Conservation (phyloP, 768 basidiomycete genomes). For the Suillus luteus region DNA sequence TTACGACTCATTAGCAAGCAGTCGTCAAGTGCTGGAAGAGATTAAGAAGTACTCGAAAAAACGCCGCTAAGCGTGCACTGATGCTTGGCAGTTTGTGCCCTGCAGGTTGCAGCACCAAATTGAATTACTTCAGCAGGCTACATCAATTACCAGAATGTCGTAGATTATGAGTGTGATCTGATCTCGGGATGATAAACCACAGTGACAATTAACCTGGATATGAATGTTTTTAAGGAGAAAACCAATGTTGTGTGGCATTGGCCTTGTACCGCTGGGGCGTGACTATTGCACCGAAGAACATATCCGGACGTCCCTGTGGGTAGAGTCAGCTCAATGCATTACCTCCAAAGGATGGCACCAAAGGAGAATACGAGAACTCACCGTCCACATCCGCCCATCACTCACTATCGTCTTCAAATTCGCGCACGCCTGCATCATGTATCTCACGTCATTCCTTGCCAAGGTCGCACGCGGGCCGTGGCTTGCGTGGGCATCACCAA, state of each 20-base stretch:
- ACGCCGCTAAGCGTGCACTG: neutral
- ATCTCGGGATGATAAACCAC: neutral
- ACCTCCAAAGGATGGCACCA: slow-evolving; percentile 2
- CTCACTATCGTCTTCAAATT: slow-evolving; percentile 49
- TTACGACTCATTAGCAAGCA: neutral
- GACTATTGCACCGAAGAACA: neutral
- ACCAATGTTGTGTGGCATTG: slow-evolving; percentile 5
- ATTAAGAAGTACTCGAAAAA: neutral
- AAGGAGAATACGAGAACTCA: slow-evolving; percentile 33
- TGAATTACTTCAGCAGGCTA: neutral
- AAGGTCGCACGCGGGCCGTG: slow-evolving; percentile 44
- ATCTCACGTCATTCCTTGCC: slow-evolving; percentile 37
- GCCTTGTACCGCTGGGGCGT: slow-evolving; percentile 1
- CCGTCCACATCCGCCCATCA: slow-evolving; percentile 56
- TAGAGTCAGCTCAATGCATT: neutral
- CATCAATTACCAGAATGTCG: neutral
- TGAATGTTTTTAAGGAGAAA: neutral
- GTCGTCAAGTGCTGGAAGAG: neutral
- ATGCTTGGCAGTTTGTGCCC: neutral
- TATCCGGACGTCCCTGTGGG: neutral
- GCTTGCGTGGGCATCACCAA: slow-evolving; percentile 41
- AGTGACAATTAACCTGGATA: neutral
- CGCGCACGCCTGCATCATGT: slow-evolving; percentile 43
- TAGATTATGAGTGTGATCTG: slow-evolving; percentile 2
- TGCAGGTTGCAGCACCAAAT: neutral